phyloP scores from a whole-genome alignment of 192 early-diverging fungal species.

The Backusella psychrophila region DNA sequence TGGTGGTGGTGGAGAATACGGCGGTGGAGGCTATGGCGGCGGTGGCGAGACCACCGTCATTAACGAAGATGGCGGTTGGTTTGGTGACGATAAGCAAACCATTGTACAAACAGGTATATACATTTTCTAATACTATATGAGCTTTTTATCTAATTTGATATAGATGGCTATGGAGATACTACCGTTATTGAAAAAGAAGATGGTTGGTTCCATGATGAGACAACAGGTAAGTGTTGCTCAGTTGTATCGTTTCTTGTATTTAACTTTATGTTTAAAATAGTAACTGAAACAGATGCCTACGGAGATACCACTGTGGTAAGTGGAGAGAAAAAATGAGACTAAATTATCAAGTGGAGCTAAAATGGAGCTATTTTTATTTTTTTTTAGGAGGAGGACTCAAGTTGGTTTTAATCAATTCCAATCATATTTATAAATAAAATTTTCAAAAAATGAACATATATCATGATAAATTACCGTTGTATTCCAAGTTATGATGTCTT shows the following conservation, averaged over 20 bases:
- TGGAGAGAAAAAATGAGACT: background rate
- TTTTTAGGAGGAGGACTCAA: constrained; percentile 6
- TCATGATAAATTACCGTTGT: no score
- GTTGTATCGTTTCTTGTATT: background rate
- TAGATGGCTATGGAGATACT: constrained; percentile 31
- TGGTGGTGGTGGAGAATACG: background rate
- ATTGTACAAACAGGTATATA: constrained; percentile 22
- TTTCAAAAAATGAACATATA: background rate
- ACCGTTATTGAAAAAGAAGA: constrained; percentile 21
- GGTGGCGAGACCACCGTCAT: constrained; percentile 29
- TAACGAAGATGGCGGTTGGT: constrained; percentile 30
- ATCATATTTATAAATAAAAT: background rate
- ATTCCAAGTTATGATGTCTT: no score
- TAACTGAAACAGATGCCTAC: constrained; percentile 34
- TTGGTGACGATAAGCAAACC: constrained; percentile 29
- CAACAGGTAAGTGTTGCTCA: constrained; percentile 9
- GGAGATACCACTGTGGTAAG: constrained; percentile 21
- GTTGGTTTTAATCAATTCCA: background rate
- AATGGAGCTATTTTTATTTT: background rate
- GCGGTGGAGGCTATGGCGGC: background rate
- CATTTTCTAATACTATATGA: background rate
- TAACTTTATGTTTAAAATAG: background rate
- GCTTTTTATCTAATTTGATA: background rate
- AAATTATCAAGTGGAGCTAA: background rate
- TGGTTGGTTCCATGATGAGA: constrained; percentile 31